phyloP scores from a whole-genome alignment of 2,329 filamentous ascomycete species.

The Diplodia seriata region DNA sequence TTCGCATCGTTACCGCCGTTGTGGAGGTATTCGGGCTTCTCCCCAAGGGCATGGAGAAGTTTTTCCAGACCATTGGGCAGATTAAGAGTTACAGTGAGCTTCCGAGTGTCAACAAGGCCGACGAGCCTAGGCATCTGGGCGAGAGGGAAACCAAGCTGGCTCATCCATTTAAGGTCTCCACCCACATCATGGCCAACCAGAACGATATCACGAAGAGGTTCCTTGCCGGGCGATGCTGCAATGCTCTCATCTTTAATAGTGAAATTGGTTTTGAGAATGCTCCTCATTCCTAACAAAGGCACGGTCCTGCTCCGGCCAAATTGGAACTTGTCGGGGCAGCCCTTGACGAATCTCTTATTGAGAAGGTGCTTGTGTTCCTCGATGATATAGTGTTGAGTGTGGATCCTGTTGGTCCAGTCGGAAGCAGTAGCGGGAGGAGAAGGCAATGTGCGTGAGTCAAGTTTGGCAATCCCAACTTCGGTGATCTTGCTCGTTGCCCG shows the following conservation, averaged over 20 bases:
- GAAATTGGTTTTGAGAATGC: neutral
- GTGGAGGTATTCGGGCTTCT: slow-evolving; percentile 72
- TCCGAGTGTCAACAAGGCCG: slow-evolving; percentile 44
- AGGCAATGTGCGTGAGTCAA: slow-evolving; percentile 71
- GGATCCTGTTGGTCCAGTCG: slow-evolving; percentile 72
- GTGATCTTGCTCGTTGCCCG: slow-evolving; percentile 70
- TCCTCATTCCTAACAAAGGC: slow-evolving; percentile 39
- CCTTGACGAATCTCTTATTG: slow-evolving; percentile 73
- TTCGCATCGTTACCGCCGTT: slow-evolving; percentile 87
- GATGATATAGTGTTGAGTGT: slow-evolving; percentile 77
- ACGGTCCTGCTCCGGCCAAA: slow-evolving; percentile 72
- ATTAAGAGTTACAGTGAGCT: neutral
- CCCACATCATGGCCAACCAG: slow-evolving; percentile 78
- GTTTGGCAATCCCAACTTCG: slow-evolving; percentile 81
- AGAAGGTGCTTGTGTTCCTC: slow-evolving; percentile 68
- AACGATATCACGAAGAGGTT: slow-evolving; percentile 57
- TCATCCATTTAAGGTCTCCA: slow-evolving; percentile 73
- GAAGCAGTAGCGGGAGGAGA: slow-evolving; percentile 62
- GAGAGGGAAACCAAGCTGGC: slow-evolving; percentile 56
- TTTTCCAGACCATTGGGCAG: slow-evolving; percentile 61
- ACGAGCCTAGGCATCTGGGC: slow-evolving; percentile 68
- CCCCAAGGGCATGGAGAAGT: slow-evolving; percentile 69
- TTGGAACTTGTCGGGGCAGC: slow-evolving; percentile 75
- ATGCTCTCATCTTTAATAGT: slow-evolving; percentile 34
- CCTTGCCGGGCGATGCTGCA: slow-evolving; percentile 34